Evolutionary conservation across 2,329 filamentous ascomycete genomes (phyloP).

Genomic region (Ilyonectria mors-panacis): DNA sequence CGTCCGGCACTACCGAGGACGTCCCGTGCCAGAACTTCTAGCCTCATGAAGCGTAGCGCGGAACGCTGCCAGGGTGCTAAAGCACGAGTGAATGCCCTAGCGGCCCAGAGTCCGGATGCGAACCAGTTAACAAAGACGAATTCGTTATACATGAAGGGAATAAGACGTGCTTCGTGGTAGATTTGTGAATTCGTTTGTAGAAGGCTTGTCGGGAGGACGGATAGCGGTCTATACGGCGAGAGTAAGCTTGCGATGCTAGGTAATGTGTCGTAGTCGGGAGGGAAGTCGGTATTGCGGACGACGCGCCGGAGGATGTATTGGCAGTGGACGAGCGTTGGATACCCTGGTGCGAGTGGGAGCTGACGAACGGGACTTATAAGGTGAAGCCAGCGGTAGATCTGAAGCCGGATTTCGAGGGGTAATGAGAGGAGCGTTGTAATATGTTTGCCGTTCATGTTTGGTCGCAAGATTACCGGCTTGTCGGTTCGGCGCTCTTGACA

Average conservation of each 20-base stretch:
- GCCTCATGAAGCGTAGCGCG: constrained; percentile 55
- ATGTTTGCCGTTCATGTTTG: too few relatives aligned
- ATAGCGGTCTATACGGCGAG: constrained; percentile 54
- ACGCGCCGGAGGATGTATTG: constrained; percentile 49
- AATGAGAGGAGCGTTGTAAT: constrained; percentile 36
- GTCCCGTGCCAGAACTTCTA: constrained; percentile 59
- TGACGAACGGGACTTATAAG: constrained; percentile 54
- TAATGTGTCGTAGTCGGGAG: background rate
- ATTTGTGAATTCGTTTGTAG: constrained; percentile 57
- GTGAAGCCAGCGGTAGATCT: constrained; percentile 61
- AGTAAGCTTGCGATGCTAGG: constrained; percentile 37
- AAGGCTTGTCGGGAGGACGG: constrained; percentile 57
- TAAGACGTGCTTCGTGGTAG: constrained; percentile 57
- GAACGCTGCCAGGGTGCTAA: constrained; percentile 59
- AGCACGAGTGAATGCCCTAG: constrained; percentile 52
- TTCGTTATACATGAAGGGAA: constrained; percentile 60
- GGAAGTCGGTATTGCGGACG: background rate
- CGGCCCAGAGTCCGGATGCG: constrained; percentile 60
- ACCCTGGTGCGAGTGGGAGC: constrained; percentile 56
- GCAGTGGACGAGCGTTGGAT: constrained; percentile 52
- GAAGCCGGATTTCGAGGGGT: constrained; percentile 61
- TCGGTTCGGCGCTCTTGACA: too few relatives aligned
- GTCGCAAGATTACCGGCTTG: too few relatives aligned
- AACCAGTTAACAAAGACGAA: constrained; percentile 64
- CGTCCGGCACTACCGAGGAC: constrained; percentile 47